Evolutionary conservation across 805 yeast genomes (phyloP).

Genomic region (Wickerhamiella cacticola): DNA sequence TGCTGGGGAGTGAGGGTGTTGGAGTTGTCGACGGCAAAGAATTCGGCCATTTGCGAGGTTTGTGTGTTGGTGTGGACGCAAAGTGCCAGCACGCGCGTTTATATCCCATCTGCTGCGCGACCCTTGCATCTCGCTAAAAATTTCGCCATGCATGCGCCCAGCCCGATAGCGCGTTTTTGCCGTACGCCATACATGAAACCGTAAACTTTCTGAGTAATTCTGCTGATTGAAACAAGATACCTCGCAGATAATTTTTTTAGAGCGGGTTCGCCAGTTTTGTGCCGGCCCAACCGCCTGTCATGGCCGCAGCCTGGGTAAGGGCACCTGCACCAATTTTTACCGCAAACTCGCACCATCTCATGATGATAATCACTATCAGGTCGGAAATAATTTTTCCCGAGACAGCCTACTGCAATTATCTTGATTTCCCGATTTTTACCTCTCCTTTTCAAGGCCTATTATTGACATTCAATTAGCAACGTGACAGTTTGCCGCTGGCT

Average conservation of each 20-base stretch:
- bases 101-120: not conserved
- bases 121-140: conserved; percentile 6
- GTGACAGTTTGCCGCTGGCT: not conserved
- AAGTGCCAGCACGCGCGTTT: not conserved
- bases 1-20: conserved; percentile 22
- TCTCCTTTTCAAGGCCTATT: too few relatives aligned
- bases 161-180: not conserved
- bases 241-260: too few relatives aligned
- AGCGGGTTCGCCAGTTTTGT: too few relatives aligned
- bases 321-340: not conserved
- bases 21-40: conserved; percentile 10
- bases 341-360: not conserved
- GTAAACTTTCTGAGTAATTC: not conserved
- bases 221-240: too few relatives aligned
- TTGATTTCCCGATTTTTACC: not conserved
- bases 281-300: not conserved
- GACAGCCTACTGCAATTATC: too few relatives aligned
- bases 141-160: not conserved
- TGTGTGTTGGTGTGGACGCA: not conserved
- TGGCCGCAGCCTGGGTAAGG: not conserved
- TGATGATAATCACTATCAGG: too few relatives aligned
- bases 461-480: too few relatives aligned
- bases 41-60: conserved; percentile 5
- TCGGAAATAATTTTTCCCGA: too few relatives aligned
- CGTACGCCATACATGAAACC: not conserved